Percentiles rank a stretch among this genome's conserved stretches.
Conservation (phyloP, 768 basidiomycete genomes). For the Pleurotus citrinopileatus region DNA sequence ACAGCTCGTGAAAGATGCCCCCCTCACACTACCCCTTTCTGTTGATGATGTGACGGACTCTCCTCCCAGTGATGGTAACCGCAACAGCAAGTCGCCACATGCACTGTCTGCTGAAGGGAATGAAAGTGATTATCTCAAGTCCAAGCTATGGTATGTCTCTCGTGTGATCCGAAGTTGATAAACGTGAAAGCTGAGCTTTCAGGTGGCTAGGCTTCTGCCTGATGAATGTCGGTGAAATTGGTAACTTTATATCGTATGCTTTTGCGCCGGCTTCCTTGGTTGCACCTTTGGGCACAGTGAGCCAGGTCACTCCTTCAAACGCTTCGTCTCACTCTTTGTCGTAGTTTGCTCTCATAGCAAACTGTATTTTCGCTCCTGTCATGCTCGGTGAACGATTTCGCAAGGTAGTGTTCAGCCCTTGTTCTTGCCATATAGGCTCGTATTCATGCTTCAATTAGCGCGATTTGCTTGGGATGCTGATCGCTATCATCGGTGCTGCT, state of each 20-base stretch:
- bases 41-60: slow-evolving; percentile 40
- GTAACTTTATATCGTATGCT: slow-evolving; percentile 90
- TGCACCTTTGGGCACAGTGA: slow-evolving; percentile 92
- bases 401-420: slow-evolving; percentile 40
- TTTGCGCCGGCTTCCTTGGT: slow-evolving; percentile 92
- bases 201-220: slow-evolving; percentile 91
- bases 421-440: slow-evolving; percentile 15
- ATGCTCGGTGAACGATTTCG: slow-evolving; percentile 83
- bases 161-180: not conserved
- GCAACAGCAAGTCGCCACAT: slow-evolving; percentile 15
- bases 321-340: slow-evolving; percentile 11
- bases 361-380: slow-evolving; percentile 90
- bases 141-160: slow-evolving; percentile 71
- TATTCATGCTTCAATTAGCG: slow-evolving; percentile 39
- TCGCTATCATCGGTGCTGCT: slow-evolving; percentile 85
- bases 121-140: slow-evolving; percentile 78
- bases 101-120: slow-evolving; percentile 35
- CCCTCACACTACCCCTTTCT: slow-evolving; percentile 25
- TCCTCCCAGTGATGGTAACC: slow-evolving; percentile 17
- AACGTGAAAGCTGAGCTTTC: not conserved
- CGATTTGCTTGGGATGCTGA: slow-evolving; percentile 72
- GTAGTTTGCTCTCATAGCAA: slow-evolving; percentile 90
- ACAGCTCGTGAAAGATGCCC: slow-evolving; percentile 12
- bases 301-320: slow-evolving; percentile 22
- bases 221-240: slow-evolving; percentile 88